phyloP scores from a whole-genome alignment of 768 basidiomycete genomes.

The Mycena crocata region DNA sequence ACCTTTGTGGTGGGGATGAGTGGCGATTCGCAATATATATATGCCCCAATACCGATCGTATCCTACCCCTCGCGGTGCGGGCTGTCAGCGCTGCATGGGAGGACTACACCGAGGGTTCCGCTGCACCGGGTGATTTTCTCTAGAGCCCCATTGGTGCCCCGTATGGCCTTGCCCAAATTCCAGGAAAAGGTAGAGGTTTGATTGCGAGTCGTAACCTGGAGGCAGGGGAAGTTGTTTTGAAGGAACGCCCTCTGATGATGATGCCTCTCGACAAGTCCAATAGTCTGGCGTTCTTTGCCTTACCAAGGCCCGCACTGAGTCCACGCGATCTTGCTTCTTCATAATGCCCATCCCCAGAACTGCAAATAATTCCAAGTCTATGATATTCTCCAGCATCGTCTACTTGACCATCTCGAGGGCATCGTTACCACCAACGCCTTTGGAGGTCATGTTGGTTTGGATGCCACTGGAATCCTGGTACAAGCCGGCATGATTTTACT shows the following conservation, averaged over 20 bases:
- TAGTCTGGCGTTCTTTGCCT: not conserved
- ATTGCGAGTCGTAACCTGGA: not conserved
- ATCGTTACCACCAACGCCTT: constrained; percentile 15
- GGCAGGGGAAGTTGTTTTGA: constrained; percentile 4
- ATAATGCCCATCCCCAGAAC: constrained; percentile 4
- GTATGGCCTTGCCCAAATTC: constrained; percentile 11
- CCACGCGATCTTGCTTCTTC: constrained; percentile 3
- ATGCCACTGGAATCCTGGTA: too few relatives aligned
- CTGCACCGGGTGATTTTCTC: constrained; percentile 18
- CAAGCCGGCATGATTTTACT: constrained; percentile 8
- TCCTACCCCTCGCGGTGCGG: constrained; percentile 1
- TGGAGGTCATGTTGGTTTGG: not conserved
- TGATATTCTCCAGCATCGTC: constrained; percentile 17
- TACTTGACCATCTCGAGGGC: constrained; percentile 18
- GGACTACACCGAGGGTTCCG: not conserved
- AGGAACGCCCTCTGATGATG: constrained; percentile 9
- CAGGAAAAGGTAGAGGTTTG: constrained; percentile 11
- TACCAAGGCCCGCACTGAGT: constrained; percentile 8
- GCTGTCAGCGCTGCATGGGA: constrained; percentile 16
- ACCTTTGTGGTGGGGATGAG: not conserved
- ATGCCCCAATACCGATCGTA: not conserved
- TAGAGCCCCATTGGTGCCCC: constrained; percentile 10
- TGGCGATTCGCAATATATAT: too few relatives aligned
- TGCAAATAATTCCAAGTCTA: not conserved
- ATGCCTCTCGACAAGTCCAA: not conserved